Conservation (phyloP, 805 yeast genomes). For the Kluyveromyces dobzhanskii region DNA sequence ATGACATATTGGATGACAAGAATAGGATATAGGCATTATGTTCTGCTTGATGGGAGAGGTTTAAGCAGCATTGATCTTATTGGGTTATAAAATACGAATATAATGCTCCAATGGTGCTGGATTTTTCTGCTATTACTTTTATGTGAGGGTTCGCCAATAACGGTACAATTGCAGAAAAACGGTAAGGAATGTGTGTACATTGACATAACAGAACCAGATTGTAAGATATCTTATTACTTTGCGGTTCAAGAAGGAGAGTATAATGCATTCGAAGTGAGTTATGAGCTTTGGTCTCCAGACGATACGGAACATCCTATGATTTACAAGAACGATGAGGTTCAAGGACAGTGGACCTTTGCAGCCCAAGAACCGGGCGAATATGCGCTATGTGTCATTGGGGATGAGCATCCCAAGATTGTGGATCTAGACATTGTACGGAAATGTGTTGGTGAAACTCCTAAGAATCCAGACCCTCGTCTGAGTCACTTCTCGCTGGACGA, state of each 20-base stretch:
- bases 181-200: constrained; percentile 22
- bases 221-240: constrained; percentile 34
- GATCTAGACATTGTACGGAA: constrained; percentile 60
- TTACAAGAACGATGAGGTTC: constrained; percentile 54
- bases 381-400: constrained; percentile 80
- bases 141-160: constrained; percentile 18
- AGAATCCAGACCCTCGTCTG: background rate
- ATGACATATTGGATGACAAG: too few relatives aligned
- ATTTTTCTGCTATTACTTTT: background rate
- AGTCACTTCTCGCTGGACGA: constrained; percentile 46
- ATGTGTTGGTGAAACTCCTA: constrained; percentile 15
- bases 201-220: constrained; percentile 52
- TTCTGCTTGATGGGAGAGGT: too few relatives aligned
- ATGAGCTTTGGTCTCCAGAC: constrained; percentile 30
- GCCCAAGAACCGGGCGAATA: constrained; percentile 71
- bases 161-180: constrained; percentile 20
- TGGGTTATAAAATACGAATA: too few relatives aligned
- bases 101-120: background rate
- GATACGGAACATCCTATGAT: constrained; percentile 32
- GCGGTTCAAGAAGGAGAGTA: constrained; percentile 23
- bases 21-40: too few relatives aligned
- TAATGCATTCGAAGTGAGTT: constrained; percentile 16
- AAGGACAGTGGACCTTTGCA: constrained; percentile 68
- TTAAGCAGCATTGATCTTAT: too few relatives aligned
- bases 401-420: constrained; percentile 74